Evolutionary conservation across 352 stramenopile species (phyloP).

Genomic region (Phytophthora chlamydospora): DNA sequence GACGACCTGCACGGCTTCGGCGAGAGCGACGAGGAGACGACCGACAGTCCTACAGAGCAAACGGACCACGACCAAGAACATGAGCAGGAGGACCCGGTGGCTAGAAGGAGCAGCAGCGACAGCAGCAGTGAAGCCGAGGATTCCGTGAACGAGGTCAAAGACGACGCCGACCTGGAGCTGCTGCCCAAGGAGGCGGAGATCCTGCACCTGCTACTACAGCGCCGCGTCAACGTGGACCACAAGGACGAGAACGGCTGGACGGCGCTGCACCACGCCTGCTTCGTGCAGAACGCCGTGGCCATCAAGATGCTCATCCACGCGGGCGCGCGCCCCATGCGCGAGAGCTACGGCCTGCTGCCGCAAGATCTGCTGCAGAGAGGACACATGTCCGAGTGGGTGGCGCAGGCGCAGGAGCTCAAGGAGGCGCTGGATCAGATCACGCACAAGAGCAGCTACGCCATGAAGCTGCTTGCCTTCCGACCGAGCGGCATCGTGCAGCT

Average conservation of each 20-base stretch:
- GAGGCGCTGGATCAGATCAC: slow-evolving; percentile 74
- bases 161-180: slow-evolving; percentile 58
- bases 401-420: slow-evolving; percentile 76
- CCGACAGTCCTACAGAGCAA: background rate
- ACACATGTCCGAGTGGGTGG: slow-evolving; percentile 71
- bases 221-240: slow-evolving; percentile 80
- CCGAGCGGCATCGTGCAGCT: slow-evolving; percentile 85
- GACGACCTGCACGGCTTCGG: slow-evolving; percentile 39
- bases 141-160: slow-evolving; percentile 56
- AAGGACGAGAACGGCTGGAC: slow-evolving; percentile 87
- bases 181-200: slow-evolving; percentile 78
- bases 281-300: slow-evolving; percentile 71
- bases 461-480: slow-evolving; percentile 81
- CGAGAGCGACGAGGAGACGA: slow-evolving; percentile 30
- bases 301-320: slow-evolving; percentile 81
- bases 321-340: slow-evolving; percentile 67
- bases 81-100: background rate
- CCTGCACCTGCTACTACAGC: slow-evolving; percentile 72
- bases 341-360: slow-evolving; percentile 75
- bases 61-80: slow-evolving; percentile 2
- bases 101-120: slow-evolving; percentile 20
- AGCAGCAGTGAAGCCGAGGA: slow-evolving; percentile 27
- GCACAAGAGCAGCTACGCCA: slow-evolving; percentile 63
- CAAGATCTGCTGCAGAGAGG: slow-evolving; percentile 80
- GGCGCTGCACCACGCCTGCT: slow-evolving; percentile 82